Percentiles rank a stretch among this genome's conserved stretches.
phyloP scores from a whole-genome alignment of 768 basidiomycete genomes.

The Lepiota brunneoincarnata region DNA sequence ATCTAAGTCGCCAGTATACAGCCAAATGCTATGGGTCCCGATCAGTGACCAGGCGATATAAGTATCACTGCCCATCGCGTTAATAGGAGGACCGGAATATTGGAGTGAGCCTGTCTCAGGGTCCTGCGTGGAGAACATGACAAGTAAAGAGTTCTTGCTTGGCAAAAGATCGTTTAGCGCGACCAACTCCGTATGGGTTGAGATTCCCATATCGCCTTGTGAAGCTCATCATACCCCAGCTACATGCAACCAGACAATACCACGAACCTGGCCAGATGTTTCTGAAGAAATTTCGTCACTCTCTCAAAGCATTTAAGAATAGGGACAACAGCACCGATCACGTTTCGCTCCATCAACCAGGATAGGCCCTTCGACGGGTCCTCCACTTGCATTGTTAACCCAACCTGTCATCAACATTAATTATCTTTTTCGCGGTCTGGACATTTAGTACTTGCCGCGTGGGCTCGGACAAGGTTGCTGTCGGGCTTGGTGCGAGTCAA shows the following conservation, averaged over 20 bases:
- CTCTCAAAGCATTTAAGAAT: neutral
- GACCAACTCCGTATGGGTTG: constrained; percentile 34
- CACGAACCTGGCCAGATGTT: constrained; percentile 12
- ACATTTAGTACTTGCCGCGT: constrained; percentile 11
- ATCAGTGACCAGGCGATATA: too few relatives aligned
- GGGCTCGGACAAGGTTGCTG: constrained; percentile 28
- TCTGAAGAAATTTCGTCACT: neutral
- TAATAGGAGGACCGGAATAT: too few relatives aligned
- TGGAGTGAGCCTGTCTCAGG: constrained; percentile 19
- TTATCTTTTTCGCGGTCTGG: too few relatives aligned
- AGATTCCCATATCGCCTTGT: constrained; percentile 40
- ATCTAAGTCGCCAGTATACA: too few relatives aligned
- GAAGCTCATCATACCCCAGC: neutral
- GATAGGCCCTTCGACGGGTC: constrained; percentile 46
- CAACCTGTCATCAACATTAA: constrained; percentile 31
- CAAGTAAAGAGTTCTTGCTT: constrained; percentile 44
- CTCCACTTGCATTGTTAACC: constrained; percentile 46
- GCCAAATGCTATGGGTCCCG: too few relatives aligned
- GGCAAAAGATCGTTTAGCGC: constrained; percentile 31
- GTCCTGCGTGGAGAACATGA: constrained; percentile 48
- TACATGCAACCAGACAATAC: neutral
- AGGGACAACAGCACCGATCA: constrained; percentile 33
- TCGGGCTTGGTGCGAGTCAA: constrained; percentile 33
- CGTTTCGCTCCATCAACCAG: constrained; percentile 54
- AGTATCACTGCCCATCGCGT: too few relatives aligned